A percentile compares a stretch with the other conserved stretches of the same genome.
Evolutionary conservation across 164 flowering plant species (phyloP).

Genomic region (Stephania japonica): DNA sequence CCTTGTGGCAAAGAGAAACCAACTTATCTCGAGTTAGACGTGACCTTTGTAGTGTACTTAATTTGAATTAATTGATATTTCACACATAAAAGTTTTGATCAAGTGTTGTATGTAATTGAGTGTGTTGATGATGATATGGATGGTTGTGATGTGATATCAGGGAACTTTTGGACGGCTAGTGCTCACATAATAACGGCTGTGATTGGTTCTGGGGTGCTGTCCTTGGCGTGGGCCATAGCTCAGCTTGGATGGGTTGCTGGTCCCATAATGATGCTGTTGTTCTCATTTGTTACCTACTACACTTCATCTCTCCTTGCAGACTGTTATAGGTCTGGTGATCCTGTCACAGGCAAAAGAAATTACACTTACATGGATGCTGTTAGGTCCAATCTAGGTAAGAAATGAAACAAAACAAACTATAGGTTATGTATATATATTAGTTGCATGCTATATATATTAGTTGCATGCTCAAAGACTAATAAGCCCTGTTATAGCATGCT

Average conservation of each 20-base stretch:
- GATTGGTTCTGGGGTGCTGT: constrained; percentile 22
- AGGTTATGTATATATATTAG: no score
- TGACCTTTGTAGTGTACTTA: no score
- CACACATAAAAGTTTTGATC: background rate
- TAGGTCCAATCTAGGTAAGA: constrained; percentile 14
- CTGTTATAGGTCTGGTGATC: constrained; percentile 18
- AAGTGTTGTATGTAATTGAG: no score
- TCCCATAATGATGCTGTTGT: constrained; percentile 13
- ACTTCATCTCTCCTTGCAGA: constrained; percentile 16
- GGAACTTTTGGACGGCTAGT: constrained; percentile 19
- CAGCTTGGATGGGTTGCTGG: constrained; percentile 25
- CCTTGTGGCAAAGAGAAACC: no score
- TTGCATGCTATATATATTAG: no score
- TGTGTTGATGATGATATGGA: background rate
- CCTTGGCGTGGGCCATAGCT: constrained; percentile 19
- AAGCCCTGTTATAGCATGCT: no score
- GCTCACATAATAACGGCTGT: constrained; percentile 22
- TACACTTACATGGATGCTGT: constrained; percentile 20
- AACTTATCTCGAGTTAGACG: no score
- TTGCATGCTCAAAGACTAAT: no score
- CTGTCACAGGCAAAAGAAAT: constrained; percentile 18
- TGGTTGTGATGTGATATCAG: constrained; percentile 4
- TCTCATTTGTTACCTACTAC: constrained; percentile 19
- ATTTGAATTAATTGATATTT: background rate
- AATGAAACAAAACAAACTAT: background rate